Evolutionary conservation across 805 yeast genomes (phyloP), one percentile per base, ranked within the genome.

Genomic region (Candida orba): DNA sequence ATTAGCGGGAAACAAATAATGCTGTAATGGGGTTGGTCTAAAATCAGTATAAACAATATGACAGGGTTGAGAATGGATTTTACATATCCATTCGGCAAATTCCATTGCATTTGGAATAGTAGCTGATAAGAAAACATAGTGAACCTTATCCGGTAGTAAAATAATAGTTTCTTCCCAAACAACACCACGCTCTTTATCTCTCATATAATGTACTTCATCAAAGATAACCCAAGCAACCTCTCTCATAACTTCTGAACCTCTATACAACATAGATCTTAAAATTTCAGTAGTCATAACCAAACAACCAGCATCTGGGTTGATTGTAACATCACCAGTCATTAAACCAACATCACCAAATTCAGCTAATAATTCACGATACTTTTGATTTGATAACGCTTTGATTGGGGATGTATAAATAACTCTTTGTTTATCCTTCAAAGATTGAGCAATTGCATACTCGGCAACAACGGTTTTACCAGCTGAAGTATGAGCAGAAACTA

Each of bases 111-210:
- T 91, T 23, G 99, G 99, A 53, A 91, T 91, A 1, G 99, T 91
- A 39, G 98, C 98, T 13, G 97, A 89, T 51, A 91, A 67, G 57
- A 91, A 86, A 4, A 91, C 96, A 58, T 90, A 88, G 52, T 85
- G 91, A 15, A 93, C 97, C 70, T 90, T 90, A 56, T 95, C 97
- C 4, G 99, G 99, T 36, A 93, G 72, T 60, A 93, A 69, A 46
- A 93, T 93, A 52, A 93, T 91, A 14, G 98, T 91, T 65, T 93
- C 99, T 67, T 93, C 99, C 99, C 99, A 93, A 31, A 93, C 99
- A 42, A 93, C 99, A 63, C 99, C 99, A 68, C 99, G 80, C 53
- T 89, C 93, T 55, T 88, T 84, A 63, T 93, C 99, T 68, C 97
- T 81, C 95, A 93, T 93, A 66, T 93, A 93, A 68, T 93, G 99